Evolutionary conservation across 176 grass and related monocot species (phyloP), one percentile per base, ranked within the genome.

Genomic region (Oryza punctata): DNA sequence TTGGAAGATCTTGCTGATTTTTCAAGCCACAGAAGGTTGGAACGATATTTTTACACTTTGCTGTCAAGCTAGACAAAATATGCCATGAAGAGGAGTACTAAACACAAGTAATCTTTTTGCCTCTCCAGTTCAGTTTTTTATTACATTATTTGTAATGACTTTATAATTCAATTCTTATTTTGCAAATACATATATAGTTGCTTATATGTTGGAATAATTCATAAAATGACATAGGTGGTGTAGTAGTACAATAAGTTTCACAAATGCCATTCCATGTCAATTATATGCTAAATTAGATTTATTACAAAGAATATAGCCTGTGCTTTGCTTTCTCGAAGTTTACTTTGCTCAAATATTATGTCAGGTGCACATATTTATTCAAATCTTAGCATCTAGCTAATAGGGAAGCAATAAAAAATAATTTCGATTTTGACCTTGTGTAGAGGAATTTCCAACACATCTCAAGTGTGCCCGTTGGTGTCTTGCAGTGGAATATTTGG

Each of bases 1-100:
- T 54, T 72, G 16, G 11, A 23, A 72, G 29, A 66, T 84, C 32
- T 78, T 41, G 78, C 28, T 45, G n/a, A 5, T 33, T 83, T 69
- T 83, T 78, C 16, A 50, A 65, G 33, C 35, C 2, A 44, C 37
- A 32, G 37, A 87, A 33, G 35, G 72, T 77, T 68, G 21, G 13
- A 87, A 13, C 19, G 28, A 37, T 63, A 77, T 23, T 43, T 40
- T 67, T 35, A 5, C 33, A 35, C 33, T 35, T 35, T 33, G 49
- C 35, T 25, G 1, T 45, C 41, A 61, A 38, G 41, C 14, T 61
- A 64, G 18, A 59, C 14, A 85, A 78, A 85, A 78, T 60, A 25
- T 71, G 29, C 43, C 76, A 73, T 49, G 47, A 64, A 64, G 69
- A 69, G 80, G 33, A 64, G 23, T 76, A 9, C 15, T 28, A 52